Base-by-base conservation (phyloP, 2,329 filamentous ascomycete genomes). In the Sporothrix curviconia region DNA sequence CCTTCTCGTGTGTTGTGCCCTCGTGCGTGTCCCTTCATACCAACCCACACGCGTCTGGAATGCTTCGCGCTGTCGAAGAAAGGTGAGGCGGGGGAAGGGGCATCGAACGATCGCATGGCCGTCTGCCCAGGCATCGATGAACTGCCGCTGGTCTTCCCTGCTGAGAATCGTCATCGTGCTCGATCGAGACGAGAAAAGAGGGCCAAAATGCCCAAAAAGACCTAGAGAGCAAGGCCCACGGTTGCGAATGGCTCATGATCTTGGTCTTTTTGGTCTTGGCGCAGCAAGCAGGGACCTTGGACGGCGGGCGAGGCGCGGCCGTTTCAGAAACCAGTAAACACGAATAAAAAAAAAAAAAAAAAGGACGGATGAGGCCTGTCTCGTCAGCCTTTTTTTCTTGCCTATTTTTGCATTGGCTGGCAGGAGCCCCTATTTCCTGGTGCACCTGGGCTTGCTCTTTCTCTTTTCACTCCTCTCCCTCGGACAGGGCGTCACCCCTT, bases 301-400 rank as follows among this genome's bases (percentile, higher is more conserved):
- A n/a, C n/a, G n/a, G n/a, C n/a, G n/a, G n/a, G n/a, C n/a, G n/a
- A 19, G 39, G 49, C 49, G 37, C 39, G 37, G 40, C 52, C 52
- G 52, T 55, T 55, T 55, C 52, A 55, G 52, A 55, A 55, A 46
- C 40, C 36, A 39, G 52, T 22, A 53, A 43, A 36, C 37, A 42
- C 37, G 37, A 40, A 42, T 40, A 7, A 40, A 40, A 40, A 7
- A 40, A 40, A 19, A 7, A n/a, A n/a, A n/a, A 36, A 52, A 52
- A 40, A 42, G 24, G 36, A 42, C 15, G 25, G 22, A 40, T 14
- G 30, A 37, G 37, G 42, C 36, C 28, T 19, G 24, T n/a, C n/a
- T n/a, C 28, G 28, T 32, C 39, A 34, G 51, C 7, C 17, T 25
- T 8, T 12, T n/a, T n/a, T n/a, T n/a, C n/a, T n/a, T n/a, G n/a